phyloP scores from a whole-genome alignment of 2,329 filamentous ascomycete species.

The Knufia petricola region DNA sequence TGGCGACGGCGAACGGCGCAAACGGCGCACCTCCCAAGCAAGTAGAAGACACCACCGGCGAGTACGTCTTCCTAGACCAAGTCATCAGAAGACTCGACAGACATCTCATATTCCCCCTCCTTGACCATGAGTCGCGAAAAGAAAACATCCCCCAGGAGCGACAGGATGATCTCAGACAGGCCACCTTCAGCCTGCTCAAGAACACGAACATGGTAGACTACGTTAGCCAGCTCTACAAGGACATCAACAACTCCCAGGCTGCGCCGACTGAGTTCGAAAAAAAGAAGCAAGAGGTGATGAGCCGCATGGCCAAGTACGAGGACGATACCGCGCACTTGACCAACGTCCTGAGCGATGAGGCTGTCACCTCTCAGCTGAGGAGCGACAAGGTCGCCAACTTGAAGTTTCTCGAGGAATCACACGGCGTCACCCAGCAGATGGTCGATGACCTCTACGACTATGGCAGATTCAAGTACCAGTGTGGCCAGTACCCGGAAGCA shows the following conservation, averaged over 20 bases:
- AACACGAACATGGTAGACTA: constrained; percentile 99
- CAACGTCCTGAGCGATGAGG: constrained; percentile 74
- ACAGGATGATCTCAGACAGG: constrained; percentile 60
- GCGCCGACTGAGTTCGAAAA: constrained; percentile 76
- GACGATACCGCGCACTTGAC: constrained; percentile 83
- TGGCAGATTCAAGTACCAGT: constrained; percentile 96
- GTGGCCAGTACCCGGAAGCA: constrained; percentile 82
- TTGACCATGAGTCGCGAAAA: constrained; percentile 79
- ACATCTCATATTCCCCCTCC: constrained; percentile 89
- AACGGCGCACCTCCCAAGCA: constrained; percentile 6
- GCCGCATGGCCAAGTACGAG: constrained; percentile 71
- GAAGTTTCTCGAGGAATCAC: constrained; percentile 93
- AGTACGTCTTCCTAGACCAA: constrained; percentile 76
- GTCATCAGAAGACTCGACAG: constrained; percentile 87
- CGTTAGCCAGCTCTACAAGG: constrained; percentile 81
- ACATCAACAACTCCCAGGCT: constrained; percentile 70
- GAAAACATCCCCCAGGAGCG: constrained; percentile 63
- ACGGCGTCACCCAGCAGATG: constrained; percentile 90
- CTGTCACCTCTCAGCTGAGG: constrained; percentile 80
- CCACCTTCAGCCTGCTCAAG: constrained; percentile 90
- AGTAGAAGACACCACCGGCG: constrained; percentile 45
- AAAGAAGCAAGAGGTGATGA: constrained; percentile 81
- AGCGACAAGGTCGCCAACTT: constrained; percentile 98
- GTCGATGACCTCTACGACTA: constrained; percentile 93
- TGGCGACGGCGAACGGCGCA: constrained; percentile 11